phyloP scores from a whole-genome alignment of 1,284 basidiomycete species.

The Somion occarium region DNA sequence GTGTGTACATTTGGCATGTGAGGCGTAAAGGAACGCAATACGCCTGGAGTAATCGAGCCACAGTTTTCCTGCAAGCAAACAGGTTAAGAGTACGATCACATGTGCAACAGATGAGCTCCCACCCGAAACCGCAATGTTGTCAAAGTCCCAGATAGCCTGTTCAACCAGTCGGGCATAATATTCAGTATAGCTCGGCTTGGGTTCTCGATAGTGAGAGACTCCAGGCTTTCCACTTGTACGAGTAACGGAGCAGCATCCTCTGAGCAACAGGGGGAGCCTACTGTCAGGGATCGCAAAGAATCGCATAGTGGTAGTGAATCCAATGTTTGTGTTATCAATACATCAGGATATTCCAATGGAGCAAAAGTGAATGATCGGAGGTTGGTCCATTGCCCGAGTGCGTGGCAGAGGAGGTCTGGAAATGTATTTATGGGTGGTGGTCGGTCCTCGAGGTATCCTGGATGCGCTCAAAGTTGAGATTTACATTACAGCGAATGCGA shows the following conservation, averaged over 20 bases:
- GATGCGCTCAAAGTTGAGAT: background rate
- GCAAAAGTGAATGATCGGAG: slow-evolving; percentile 34
- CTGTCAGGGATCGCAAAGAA: slow-evolving; percentile 30
- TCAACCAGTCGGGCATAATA: slow-evolving; percentile 42
- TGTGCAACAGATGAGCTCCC: slow-evolving; percentile 9
- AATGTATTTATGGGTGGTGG: slow-evolving; percentile 10
- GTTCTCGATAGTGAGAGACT: slow-evolving; percentile 33
- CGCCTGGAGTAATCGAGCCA: slow-evolving; percentile 54
- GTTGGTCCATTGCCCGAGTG: slow-evolving; percentile 28
- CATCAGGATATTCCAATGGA: slow-evolving; percentile 33
- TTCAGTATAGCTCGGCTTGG: slow-evolving; percentile 41
- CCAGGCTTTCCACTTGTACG: slow-evolving; percentile 28
- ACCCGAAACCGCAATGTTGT: slow-evolving; percentile 38
- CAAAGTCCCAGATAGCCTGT: slow-evolving; percentile 29
- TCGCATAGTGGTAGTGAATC: slow-evolving; percentile 21
- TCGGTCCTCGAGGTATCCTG: slow-evolving; percentile 31
- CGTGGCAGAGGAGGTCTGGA: background rate
- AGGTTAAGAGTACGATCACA: background rate
- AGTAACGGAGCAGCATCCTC: slow-evolving; percentile 31
- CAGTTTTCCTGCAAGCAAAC: slow-evolving; percentile 39
- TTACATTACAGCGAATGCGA: background rate
- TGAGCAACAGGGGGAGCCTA: slow-evolving; percentile 37
- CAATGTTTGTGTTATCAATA: slow-evolving; percentile 32
- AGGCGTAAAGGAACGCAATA: slow-evolving; percentile 38
- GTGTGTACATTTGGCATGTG: slow-evolving; percentile 25